phyloP scores from a whole-genome alignment of 805 yeast genomes.

The Myxozyma geophila region DNA sequence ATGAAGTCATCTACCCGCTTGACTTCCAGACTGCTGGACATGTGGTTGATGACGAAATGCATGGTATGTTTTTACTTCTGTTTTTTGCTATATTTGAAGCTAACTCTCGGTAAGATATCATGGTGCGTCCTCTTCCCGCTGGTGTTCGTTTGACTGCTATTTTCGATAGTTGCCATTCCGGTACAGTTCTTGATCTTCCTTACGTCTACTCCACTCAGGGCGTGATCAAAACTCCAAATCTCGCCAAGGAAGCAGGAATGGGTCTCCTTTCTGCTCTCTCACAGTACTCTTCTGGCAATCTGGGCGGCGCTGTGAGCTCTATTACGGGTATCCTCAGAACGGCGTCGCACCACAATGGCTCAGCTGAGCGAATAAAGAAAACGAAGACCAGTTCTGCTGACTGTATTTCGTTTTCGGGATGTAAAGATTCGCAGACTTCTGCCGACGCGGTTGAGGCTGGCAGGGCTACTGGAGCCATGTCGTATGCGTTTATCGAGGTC shows the following conservation, averaged over 20 bases:
- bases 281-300: constrained; percentile 65
- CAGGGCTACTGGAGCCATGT: constrained; percentile 80
- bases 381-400: constrained; percentile 76
- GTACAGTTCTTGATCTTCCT: constrained; percentile 80
- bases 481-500: constrained; percentile 74
- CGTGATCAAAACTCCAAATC: constrained; percentile 76
- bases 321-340: constrained; percentile 47
- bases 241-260: constrained; percentile 73
- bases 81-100: not conserved
- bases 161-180: constrained; percentile 87
- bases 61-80: constrained; percentile 44
- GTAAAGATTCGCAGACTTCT: constrained; percentile 81
- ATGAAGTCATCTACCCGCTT: constrained; percentile 73
- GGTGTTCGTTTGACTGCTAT: constrained; percentile 80
- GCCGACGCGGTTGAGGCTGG: constrained; percentile 82
- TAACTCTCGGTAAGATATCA: constrained; percentile 43
- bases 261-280: constrained; percentile 64
- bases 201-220: constrained; percentile 83
- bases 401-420: constrained; percentile 75
- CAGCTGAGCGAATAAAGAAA: constrained; percentile 53
- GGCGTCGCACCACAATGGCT: constrained; percentile 38
- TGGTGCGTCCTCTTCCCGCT: constrained; percentile 70
- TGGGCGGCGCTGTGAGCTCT: constrained; percentile 52
- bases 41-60: constrained; percentile 74
- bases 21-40: constrained; percentile 72